Conservation (phyloP, 2,329 filamentous ascomycete species). For the Nectriaceae sp. region DNA sequence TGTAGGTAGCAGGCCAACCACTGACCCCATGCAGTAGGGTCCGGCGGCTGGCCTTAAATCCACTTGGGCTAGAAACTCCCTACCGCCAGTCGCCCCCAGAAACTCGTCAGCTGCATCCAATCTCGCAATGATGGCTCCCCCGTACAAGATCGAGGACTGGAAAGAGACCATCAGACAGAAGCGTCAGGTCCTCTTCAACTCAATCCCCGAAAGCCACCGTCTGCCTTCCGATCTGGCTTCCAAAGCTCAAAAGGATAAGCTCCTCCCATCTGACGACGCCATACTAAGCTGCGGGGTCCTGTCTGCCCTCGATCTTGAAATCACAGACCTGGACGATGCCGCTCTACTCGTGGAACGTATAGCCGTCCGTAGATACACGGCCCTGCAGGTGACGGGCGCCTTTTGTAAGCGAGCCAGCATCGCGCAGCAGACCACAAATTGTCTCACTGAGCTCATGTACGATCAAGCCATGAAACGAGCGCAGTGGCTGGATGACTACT, state of each 20-base stretch:
- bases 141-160: constrained; percentile 32
- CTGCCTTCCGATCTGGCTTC: background rate
- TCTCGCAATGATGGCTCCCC: too few relatives aligned
- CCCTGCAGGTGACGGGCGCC: constrained; percentile 3
- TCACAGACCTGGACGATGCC: background rate
- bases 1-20: too few relatives aligned
- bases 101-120: too few relatives aligned
- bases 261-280: background rate
- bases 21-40: too few relatives aligned
- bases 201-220: background rate
- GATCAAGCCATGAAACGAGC: constrained; percentile 6
- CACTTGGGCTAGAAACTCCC: too few relatives aligned
- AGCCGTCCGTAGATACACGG: background rate
- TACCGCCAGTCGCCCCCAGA: too few relatives aligned
- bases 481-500: constrained; percentile 3
- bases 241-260: background rate
- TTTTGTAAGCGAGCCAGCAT: constrained; percentile 11
- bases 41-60: too few relatives aligned
- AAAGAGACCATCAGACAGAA: constrained; percentile 45
- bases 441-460: constrained; percentile 10
- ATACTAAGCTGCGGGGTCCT: background rate
- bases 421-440: constrained; percentile 19
- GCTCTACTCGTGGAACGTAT: background rate
- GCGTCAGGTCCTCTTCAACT: constrained; percentile 33
- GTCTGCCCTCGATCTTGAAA: constrained; percentile 22